Evolutionary conservation across 2,329 filamentous ascomycete species (phyloP), one percentile per base, ranked within the genome.

Genomic region (Beauveria varroae): DNA sequence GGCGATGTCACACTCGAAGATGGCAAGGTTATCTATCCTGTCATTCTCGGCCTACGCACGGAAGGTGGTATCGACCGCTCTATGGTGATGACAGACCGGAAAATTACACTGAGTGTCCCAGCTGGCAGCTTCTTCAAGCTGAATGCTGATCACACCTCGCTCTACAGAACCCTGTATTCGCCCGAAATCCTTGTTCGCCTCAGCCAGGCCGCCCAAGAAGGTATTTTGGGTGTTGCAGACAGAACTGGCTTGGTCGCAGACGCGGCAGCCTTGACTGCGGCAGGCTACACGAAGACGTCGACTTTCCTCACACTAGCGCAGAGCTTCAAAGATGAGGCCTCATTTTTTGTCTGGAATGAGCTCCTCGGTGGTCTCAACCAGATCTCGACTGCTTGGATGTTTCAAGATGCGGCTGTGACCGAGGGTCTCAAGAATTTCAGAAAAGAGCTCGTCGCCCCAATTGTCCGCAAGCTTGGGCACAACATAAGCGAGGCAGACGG

Each of bases 341-440:
- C 96, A 68, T 97, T 92, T 66, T 90, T 97, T 47, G 93, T 98
- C 2, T 98, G 93, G 93, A 91, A 91, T 66, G 92, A 97, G 74
- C 90, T 98, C 62, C 83, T 92, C 57, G 83, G 88, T 51, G 87
- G 92, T 54, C 83, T 97, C 62, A 85, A 84, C 28, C 81, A 86
- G 18, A 83, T 98, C 41, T 88, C 93, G 67, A 83, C 84, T 60
- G 89, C 93, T 9, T 98, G 93, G 93, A 80, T 93, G 66, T 75
- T 75, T 49, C 91, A 97, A 73, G 89, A 96, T 63, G 75, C 87
- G 63, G 79, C 86, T 44, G 77, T 86, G 54, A 87, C 85, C 66
- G 85, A 93, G 64, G 90, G 89, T 4, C 81, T 98, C 44, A 90
- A 93, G 77, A 81, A 84, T 12, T 96, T 97, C 81, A 88, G 95